phyloP scores from a whole-genome alignment of 2,329 filamentous ascomycete genomes.

The Aspergillus sp. region DNA sequence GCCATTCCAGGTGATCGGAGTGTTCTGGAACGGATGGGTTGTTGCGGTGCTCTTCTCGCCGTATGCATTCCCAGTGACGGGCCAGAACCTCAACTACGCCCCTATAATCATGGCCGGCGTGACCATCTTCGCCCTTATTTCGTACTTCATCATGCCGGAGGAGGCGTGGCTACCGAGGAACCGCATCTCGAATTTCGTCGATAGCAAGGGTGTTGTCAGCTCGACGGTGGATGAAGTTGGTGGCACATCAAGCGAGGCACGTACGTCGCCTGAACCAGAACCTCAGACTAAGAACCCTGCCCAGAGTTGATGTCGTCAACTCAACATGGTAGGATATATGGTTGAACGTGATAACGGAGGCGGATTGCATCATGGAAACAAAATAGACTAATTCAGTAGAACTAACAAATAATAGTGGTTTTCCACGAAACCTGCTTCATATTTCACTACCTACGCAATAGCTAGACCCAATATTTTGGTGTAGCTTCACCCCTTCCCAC shows the following conservation, averaged over 20 bases:
- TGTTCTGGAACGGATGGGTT: slow-evolving; percentile 54
- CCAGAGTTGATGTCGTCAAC: too few species aligned
- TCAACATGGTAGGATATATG: too few species aligned
- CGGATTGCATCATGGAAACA: too few species aligned
- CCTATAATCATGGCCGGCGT: slow-evolving; percentile 54
- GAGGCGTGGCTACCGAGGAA: slow-evolving; percentile 48
- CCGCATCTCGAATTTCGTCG: slow-evolving; percentile 46
- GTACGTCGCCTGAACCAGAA: too few species aligned
- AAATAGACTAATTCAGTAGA: too few species aligned
- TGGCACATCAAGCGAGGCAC: neutral
- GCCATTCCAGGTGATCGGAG: slow-evolving; percentile 49
- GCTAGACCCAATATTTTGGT: too few species aligned
- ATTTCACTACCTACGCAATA: too few species aligned
- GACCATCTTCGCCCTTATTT: slow-evolving; percentile 50
- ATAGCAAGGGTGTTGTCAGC: slow-evolving; percentile 33
- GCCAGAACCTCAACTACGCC: slow-evolving; percentile 49
- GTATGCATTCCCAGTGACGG: slow-evolving; percentile 47
- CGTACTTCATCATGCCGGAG: slow-evolving; percentile 51
- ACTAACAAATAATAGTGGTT: too few species aligned
- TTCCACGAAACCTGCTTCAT: too few species aligned
- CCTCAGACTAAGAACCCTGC: too few species aligned
- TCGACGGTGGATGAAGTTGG: slow-evolving; percentile 30
- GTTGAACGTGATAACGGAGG: too few species aligned
- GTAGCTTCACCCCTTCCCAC: too few species aligned
- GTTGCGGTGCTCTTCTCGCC: slow-evolving; percentile 51